Base-by-base conservation (phyloP, 2,329 filamentous ascomycete genomes). In the Monilinia fructigena region DNA sequence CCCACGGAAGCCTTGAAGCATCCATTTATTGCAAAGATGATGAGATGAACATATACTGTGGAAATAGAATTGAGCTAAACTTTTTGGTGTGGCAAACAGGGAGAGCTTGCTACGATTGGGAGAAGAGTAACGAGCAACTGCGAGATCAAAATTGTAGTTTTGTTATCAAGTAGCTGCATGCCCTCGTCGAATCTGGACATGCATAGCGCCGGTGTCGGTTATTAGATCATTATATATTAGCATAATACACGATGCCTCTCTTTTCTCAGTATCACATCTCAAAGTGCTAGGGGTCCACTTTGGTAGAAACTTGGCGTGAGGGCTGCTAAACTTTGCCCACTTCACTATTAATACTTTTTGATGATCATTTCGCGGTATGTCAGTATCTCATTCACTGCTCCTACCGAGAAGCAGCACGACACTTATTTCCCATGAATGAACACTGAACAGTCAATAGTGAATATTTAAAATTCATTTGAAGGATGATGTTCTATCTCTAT, bases 1-100 rank as follows among this genome's bases (percentile, higher is more conserved):
- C 91, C 95, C 0, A 82, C 85, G 18, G 93, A 98, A 74, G 95
- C 95, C 59, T 80, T 98, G 73, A 89, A 88, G 75, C 94, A 98
- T 80, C 91, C 91, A 1, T 98, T 98, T 78, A 92, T 98, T 55
- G 66, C 68, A 50, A 75, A 68, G 59, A 67, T 53, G 18, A 63
- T 55, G 38, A 63, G 42, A 23, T 63, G n/a, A 55, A 55, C 31
- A 23, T 23, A 28, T 12, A 40, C 28, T 20, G n/a, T 38, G n/a
- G 20, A 45, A 11, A 55, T 18, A 16, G 3, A 0, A 18, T 14
- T 5, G 11, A 35, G 11, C 5, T 28, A 28, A 20, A 35, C 16
- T 28, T 54, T 40, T 55, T 42, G 60, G 6, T 12, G 20, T 38
- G 28, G 3, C 11, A 42, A 35, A 63, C 12, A 14, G 4, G n/a